Evolutionary conservation across 1,139 yeast species (phyloP).

Genomic region (Pneumocystis jirovecii): DNA sequence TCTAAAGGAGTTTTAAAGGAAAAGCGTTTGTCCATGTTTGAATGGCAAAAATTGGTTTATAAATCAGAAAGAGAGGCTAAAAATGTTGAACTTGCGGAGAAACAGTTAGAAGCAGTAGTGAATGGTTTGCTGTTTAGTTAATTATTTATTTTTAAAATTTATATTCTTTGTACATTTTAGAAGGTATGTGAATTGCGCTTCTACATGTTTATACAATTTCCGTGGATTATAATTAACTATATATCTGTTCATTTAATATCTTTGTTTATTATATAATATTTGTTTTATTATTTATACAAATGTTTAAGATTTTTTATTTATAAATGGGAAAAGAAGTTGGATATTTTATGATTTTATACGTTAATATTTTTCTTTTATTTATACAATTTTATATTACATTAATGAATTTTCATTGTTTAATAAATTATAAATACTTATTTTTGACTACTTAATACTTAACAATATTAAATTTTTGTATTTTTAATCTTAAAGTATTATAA

Average conservation of each 20-base stretch:
- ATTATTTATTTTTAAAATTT: background rate
- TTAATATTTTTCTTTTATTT: background rate
- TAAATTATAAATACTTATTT: no score
- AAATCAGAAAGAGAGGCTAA: constrained; percentile 11
- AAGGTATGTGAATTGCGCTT: background rate
- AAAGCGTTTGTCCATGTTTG: constrained; percentile 10
- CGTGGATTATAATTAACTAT: background rate
- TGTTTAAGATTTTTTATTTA: background rate
- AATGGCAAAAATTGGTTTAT: constrained; percentile 11
- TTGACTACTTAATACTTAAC: no score
- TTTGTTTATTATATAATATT: background rate
- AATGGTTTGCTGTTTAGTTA: constrained; percentile 2
- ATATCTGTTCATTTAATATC: background rate
- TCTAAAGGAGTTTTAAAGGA: constrained; percentile 7
- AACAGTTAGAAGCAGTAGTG: constrained; percentile 9
- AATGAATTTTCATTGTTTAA: background rate
- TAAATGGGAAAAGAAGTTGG: background rate
- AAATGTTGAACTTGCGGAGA: constrained; percentile 12
- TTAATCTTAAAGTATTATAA: no score
- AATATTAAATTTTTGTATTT: no score
- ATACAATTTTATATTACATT: background rate
- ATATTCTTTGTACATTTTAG: background rate
- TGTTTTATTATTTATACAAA: background rate
- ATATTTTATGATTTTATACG: background rate
- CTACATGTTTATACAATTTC: background rate